Conservation (phyloP, 2,329 filamentous ascomycete genomes). For the Colletotrichum agaves region DNA sequence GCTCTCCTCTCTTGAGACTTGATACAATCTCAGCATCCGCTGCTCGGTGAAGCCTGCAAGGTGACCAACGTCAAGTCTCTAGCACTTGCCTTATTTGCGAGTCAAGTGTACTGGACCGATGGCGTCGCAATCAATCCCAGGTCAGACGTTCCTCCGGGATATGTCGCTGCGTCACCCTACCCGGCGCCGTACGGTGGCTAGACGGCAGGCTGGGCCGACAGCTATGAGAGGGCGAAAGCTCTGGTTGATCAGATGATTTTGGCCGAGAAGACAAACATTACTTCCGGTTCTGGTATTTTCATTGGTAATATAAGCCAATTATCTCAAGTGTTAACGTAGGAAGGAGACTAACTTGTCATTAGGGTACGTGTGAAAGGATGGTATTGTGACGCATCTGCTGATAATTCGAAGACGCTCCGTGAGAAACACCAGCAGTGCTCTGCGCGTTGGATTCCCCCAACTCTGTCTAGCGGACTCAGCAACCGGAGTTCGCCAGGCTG, state of each 20-base stretch:
- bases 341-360: conserved; percentile 23
- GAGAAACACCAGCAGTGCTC: conserved; percentile 79
- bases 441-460: conserved; percentile 76
- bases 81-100: conserved; percentile 25
- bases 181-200: conserved; percentile 79
- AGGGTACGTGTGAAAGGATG: conserved; percentile 39
- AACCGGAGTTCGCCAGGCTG: conserved; percentile 76
- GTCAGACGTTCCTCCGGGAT: conserved; percentile 40
- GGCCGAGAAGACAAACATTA: conserved; percentile 84
- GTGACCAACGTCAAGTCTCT: conserved; percentile 20
- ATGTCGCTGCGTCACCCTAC: conserved; percentile 72
- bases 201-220: conserved; percentile 73
- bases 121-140: conserved; percentile 25
- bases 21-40: neutral
- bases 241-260: conserved; percentile 81
- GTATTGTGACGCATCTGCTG: neutral
- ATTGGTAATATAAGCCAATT: conserved; percentile 65
- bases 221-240: conserved; percentile 75
- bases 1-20: neutral
- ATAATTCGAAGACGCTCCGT: conserved; percentile 67
- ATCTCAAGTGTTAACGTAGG: neutral
- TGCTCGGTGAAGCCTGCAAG: neutral
- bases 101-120: conserved; percentile 14
- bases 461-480: conserved; percentile 79
- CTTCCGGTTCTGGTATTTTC: conserved; percentile 74